A percentile compares a stretch with the other conserved stretches of the same genome.
These are phyloP conservation scores for Penicillium coffeae DNA, from an alignment of 495 filamentous ascomycete genomes.

Conservation along the genomic window DNA sequence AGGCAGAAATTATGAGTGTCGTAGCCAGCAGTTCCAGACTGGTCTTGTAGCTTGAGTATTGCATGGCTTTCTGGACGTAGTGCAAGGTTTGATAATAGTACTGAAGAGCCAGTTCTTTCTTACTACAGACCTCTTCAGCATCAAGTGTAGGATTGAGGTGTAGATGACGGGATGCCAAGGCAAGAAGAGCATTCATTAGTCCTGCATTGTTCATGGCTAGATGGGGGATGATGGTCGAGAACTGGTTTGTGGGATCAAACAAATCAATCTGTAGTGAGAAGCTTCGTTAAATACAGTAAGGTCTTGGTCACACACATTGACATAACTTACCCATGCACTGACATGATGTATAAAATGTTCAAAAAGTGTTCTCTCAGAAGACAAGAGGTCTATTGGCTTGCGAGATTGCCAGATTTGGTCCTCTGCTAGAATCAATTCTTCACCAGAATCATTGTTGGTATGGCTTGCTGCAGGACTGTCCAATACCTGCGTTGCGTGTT, in stretches of 20 bases:
- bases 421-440: background rate
- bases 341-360: constrained; percentile 17
- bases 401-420: constrained; percentile 17
- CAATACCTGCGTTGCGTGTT: constrained; percentile 16
- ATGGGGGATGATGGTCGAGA: background rate
- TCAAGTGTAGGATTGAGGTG: constrained; percentile 10
- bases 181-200: constrained; percentile 19
- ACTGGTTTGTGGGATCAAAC: background rate
- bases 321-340: constrained; percentile 16
- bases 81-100: constrained; percentile 28
- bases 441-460: background rate
- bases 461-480: constrained; percentile 6
- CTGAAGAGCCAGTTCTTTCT: constrained; percentile 15
- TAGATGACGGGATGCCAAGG: constrained; percentile 18
- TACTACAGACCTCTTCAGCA: background rate
- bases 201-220: constrained; percentile 13
- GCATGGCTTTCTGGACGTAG: constrained; percentile 26
- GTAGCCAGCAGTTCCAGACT: constrained; percentile 25
- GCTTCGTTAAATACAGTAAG: too few species aligned
- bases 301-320: background rate
- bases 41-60: constrained; percentile 17
- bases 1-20: constrained; percentile 23
- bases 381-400: constrained; percentile 13
- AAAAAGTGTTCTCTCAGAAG: constrained; percentile 7
- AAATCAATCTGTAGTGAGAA: constrained; percentile 3